phyloP scores from a whole-genome alignment of 108 stramenopile genomes.

The Mayamaea pseudoterrestris region DNA sequence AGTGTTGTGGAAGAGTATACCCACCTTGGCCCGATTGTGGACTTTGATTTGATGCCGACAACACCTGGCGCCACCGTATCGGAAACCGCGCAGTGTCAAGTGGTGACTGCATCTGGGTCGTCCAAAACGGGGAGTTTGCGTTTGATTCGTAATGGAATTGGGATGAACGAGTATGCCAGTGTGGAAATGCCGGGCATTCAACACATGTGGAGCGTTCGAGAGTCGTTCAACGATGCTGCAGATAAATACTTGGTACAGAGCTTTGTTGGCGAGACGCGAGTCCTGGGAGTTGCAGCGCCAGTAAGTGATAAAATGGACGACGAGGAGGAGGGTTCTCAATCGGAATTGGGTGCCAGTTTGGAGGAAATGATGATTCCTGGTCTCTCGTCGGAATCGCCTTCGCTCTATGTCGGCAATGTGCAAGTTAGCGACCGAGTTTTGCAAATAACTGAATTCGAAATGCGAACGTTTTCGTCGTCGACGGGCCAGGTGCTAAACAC shows the following conservation, averaged over 20 bases:
- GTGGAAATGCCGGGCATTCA: slow-evolving; percentile 92
- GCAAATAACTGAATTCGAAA: slow-evolving; percentile 54
- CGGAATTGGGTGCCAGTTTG: slow-evolving; percentile 31
- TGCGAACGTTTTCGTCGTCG: slow-evolving; percentile 36
- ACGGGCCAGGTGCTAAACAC: slow-evolving; percentile 31
- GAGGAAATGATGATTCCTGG: slow-evolving; percentile 21
- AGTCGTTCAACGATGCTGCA: slow-evolving; percentile 29
- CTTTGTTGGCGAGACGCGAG: slow-evolving; percentile 87
- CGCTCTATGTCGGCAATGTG: slow-evolving; percentile 29
- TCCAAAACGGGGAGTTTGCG: slow-evolving; percentile 80
- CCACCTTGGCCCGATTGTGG: slow-evolving; percentile 93
- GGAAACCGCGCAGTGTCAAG: slow-evolving; percentile 43
- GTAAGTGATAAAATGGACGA: slow-evolving; percentile 27
- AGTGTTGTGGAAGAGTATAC: slow-evolving; percentile 85
- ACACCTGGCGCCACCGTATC: slow-evolving; percentile 10
- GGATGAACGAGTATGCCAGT: slow-evolving; percentile 82
- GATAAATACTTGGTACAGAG: slow-evolving; percentile 89
- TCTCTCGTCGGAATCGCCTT: slow-evolving; percentile 48
- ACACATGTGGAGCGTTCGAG: slow-evolving; percentile 85
- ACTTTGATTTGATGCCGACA: slow-evolving; percentile 87
- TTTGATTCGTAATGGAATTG: slow-evolving; percentile 93
- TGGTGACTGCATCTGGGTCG: slow-evolving; percentile 89
- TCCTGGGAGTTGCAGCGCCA: slow-evolving; percentile 56
- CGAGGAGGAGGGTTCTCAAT: slow-evolving; percentile 7
- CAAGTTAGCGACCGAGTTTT: slow-evolving; percentile 11